These are phyloP conservation scores for Coemansia sp. DNA, from an alignment of 192 early-diverging fungal genomes.

Conservation along the genomic window DNA sequence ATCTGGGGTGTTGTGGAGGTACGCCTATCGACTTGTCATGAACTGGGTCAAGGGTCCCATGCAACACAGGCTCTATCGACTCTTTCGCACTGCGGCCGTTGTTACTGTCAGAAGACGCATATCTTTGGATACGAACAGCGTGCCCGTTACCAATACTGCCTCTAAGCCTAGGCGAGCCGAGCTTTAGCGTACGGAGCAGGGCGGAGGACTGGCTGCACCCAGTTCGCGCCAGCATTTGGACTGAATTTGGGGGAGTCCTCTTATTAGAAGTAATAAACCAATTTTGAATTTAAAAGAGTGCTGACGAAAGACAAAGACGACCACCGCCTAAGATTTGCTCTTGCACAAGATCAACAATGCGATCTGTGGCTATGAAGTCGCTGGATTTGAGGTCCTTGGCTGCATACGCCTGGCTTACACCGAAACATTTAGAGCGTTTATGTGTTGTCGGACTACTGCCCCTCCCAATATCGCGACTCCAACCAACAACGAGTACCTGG, in stretches of 20 bases:
- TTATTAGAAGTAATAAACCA: neutral
- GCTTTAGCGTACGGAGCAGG: neutral
- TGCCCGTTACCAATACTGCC: neutral
- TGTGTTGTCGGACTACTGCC: too few species aligned
- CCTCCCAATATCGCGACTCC: too few species aligned
- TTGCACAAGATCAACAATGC: too few species aligned
- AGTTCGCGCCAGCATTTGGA: neutral
- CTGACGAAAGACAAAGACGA: neutral
- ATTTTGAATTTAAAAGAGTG: neutral
- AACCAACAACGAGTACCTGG: too few species aligned
- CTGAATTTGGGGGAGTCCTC: neutral
- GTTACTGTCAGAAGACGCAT: neutral
- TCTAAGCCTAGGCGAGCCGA: neutral
- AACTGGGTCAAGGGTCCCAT: slow-evolving; percentile 27
- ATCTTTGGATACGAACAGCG: neutral
- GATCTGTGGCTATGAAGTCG: too few species aligned
- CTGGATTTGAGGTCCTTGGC: too few species aligned
- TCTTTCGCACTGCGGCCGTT: slow-evolving; percentile 7
- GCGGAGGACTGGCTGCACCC: neutral
- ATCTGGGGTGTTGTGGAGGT: neutral
- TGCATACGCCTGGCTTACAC: too few species aligned
- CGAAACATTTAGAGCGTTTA: too few species aligned
- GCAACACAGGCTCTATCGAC: slow-evolving; percentile 26
- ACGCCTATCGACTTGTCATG: slow-evolving; percentile 17
- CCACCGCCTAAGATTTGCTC: neutral